These are phyloP conservation scores for Mycena galopus DNA, from an alignment of 768 basidiomycete genomes.

Conservation along the genomic window DNA sequence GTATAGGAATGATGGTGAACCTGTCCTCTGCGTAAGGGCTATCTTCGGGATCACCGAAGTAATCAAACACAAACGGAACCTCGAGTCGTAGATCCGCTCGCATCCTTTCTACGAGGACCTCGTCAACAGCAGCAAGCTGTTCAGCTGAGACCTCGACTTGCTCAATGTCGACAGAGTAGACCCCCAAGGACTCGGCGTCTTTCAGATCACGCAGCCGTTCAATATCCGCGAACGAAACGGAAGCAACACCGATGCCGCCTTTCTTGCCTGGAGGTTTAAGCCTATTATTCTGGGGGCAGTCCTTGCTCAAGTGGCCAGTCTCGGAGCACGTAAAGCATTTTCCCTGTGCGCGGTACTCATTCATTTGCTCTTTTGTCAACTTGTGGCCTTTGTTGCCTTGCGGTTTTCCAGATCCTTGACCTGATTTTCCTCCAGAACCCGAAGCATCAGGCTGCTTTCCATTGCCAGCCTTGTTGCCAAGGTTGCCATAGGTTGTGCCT, in stretches of 20 bases:
- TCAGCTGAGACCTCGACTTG: too few relatives aligned
- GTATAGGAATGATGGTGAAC: slow-evolving; percentile 2
- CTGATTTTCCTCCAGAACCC: too few relatives aligned
- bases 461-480: too few relatives aligned
- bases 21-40: slow-evolving; percentile 1
- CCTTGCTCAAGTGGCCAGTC: slow-evolving; percentile 26
- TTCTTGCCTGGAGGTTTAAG: neutral
- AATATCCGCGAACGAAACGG: too few relatives aligned
- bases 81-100: neutral
- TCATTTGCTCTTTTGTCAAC: slow-evolving; percentile 6
- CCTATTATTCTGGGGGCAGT: slow-evolving; percentile 21
- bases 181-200: too few relatives aligned
- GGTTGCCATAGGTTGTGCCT: too few relatives aligned
- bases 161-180: too few relatives aligned
- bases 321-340: slow-evolving; percentile 19
- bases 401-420: neutral
- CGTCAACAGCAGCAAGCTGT: too few relatives aligned
- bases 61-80: slow-evolving; percentile 17
- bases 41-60: slow-evolving; percentile 7
- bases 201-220: too few relatives aligned
- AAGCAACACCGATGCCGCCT: too few relatives aligned
- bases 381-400: slow-evolving; percentile 10
- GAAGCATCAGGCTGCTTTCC: too few relatives aligned
- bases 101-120: slow-evolving; percentile 4
- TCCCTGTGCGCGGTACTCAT: too few relatives aligned